Evolutionary conservation across 805 yeast species (phyloP), one percentile per base, ranked within the genome.

Genomic region (Hermanozyma aechmeae): DNA sequence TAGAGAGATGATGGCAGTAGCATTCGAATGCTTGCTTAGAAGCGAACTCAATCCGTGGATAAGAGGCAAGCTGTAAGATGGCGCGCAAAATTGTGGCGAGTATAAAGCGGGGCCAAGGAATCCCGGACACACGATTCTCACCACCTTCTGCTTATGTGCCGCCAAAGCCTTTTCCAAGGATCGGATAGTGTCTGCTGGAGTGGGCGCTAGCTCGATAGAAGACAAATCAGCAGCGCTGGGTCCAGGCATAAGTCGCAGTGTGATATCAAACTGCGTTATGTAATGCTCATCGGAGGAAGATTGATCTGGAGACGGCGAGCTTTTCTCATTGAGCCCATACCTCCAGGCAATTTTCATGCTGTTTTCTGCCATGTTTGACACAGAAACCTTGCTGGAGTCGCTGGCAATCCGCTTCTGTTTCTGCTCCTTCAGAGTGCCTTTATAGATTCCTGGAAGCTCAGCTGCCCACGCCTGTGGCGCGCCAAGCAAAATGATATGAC

Each of bases 281-380:
- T 74, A 84, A 38, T 75, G 50, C 24, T 76, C 76, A 40, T 64
- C n/a, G n/a, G n/a, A n/a, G n/a, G n/a, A n/a, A n/a, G n/a, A 61
- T 18, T 11, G 10, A 18, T 8, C 21, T 18, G 21, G 21, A 18
- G 10, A 11, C 2, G 53, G 48, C 6, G 30, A 24, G n/a, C 25
- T 26, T 4, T 42, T 55, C 1, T 50, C 32, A 11, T 46, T 42
- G 28, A 68, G 43, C 0, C 89, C 92, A 46, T 87, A 87, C 45
- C 96, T 71, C 97, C 97, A 87, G 1, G 97, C 96, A 41, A 87
- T 87, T 48, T 78, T 82, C 67, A 87, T 59, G 39, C 79, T 83
- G 20, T 31, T 32, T 35, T 68, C 71, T 3, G 73, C 53, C 43
- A 79, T 47, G 46, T 82, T 82, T 17, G 78, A 72, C 3, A 81